Conservation (phyloP, 495 filamentous ascomycete species). For the Aspergillus taichungensis region DNA sequence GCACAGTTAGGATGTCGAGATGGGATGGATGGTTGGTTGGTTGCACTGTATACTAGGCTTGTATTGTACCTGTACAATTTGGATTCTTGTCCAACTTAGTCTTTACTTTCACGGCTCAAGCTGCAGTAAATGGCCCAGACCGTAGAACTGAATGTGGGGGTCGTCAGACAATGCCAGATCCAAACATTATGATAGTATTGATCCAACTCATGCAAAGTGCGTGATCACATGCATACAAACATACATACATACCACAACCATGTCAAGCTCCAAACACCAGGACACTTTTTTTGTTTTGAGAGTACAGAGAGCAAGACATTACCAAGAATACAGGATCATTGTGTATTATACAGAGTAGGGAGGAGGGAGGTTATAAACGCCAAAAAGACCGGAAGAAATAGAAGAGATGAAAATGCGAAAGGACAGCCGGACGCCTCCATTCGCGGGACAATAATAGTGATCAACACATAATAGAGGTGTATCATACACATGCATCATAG, state of each 20-base stretch:
- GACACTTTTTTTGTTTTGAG: conserved; percentile 6
- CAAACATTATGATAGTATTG: not conserved
- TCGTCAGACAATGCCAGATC: too few species aligned
- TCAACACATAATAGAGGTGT: conserved; percentile 11
- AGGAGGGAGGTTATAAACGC: conserved; percentile 27
- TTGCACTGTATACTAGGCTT: too few species aligned
- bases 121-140: too few species aligned
- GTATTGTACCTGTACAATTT: too few species aligned
- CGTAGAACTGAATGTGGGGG: too few species aligned
- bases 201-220: conserved; percentile 4
- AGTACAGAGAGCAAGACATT: conserved; percentile 4
- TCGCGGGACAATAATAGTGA: conserved; percentile 19
- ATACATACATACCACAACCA: conserved; percentile 6
- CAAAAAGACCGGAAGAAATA: conserved; percentile 14
- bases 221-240: conserved; percentile 8
- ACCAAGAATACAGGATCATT: conserved; percentile 19
- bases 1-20: too few species aligned
- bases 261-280: conserved; percentile 6
- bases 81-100: too few species aligned
- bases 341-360: conserved; percentile 24
- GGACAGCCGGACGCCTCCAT: conserved; percentile 27
- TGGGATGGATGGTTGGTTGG: too few species aligned
- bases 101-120: too few species aligned
- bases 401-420: conserved; percentile 16
- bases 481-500: conserved; percentile 34